Evolutionary conservation across 768 basidiomycete species (phyloP).

Genomic region (Phlebiopsis flavidoalba): DNA sequence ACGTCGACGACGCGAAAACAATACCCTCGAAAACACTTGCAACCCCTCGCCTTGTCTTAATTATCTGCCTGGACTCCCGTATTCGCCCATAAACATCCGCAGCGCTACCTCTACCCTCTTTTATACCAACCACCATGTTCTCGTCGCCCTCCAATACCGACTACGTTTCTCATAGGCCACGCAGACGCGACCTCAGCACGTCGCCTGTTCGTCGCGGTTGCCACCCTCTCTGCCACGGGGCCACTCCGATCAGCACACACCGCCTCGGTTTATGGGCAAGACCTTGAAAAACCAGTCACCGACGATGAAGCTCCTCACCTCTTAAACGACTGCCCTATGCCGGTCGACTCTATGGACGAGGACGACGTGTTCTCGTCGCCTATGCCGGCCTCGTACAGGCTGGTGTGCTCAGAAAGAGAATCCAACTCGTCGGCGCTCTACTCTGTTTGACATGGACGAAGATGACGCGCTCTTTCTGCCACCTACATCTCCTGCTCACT

Average conservation of each 20-base stretch:
- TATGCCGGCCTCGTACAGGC: slow-evolving; percentile 38
- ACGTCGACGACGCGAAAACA: neutral
- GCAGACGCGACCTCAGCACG: slow-evolving; percentile 27
- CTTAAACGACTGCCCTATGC: slow-evolving; percentile 43
- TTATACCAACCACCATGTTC: slow-evolving; percentile 24
- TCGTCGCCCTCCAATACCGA: slow-evolving; percentile 29
- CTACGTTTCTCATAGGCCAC: slow-evolving; percentile 30
- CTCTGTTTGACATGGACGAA: slow-evolving; percentile 42
- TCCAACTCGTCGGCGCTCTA: slow-evolving; percentile 13
- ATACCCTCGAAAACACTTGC: neutral
- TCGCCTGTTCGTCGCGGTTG: slow-evolving; percentile 20
- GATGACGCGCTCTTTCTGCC: slow-evolving; percentile 52
- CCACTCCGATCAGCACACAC: slow-evolving; percentile 29
- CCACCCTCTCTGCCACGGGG: too few species aligned
- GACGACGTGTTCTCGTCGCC: slow-evolving; percentile 49
- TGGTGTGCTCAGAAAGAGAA: slow-evolving; percentile 10
- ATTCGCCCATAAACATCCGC: slow-evolving; percentile 5
- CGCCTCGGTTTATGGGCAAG: slow-evolving; percentile 25
- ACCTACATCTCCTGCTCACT: slow-evolving; percentile 35
- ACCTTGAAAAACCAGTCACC: slow-evolving; percentile 43
- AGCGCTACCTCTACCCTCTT: slow-evolving; percentile 21
- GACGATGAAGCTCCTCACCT: slow-evolving; percentile 63
- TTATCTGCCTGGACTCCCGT: slow-evolving; percentile 12
- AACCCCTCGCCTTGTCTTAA: slow-evolving; percentile 1
- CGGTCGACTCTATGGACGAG: slow-evolving; percentile 29